phyloP scores from a whole-genome alignment of 495 filamentous ascomycete species.

The Tuber indicum region DNA sequence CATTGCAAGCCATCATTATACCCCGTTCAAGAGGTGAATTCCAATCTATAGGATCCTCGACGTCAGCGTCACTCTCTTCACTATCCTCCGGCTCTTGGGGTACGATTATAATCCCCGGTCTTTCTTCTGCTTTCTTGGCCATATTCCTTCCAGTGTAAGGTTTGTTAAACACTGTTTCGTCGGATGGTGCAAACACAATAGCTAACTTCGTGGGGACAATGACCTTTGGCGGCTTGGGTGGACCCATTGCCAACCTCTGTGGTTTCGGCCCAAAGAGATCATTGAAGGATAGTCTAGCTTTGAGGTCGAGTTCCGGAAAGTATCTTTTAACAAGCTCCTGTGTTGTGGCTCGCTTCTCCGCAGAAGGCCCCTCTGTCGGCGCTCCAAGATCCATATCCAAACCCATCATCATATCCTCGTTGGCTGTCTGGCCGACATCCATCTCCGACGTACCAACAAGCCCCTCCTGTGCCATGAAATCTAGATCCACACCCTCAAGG shows the following conservation, averaged over 20 bases:
- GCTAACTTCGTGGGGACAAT: constrained; percentile 79
- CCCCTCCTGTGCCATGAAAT: constrained; percentile 5
- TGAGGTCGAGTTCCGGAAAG: constrained; percentile 41
- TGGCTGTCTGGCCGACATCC: constrained; percentile 18
- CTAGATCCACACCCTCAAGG: constrained; percentile 47
- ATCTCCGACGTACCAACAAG: constrained; percentile 27
- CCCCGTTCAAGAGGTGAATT: constrained; percentile 54
- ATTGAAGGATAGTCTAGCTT: constrained; percentile 45
- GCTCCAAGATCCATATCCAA: constrained; percentile 11
- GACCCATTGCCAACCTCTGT: constrained; percentile 61
- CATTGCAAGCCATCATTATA: constrained; percentile 69
- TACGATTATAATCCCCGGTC: constrained; percentile 54
- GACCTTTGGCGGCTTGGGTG: constrained; percentile 68
- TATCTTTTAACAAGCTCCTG: constrained; percentile 39
- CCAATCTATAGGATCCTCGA: constrained; percentile 47
- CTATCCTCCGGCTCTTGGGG: constrained; percentile 40
- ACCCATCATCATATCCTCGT: constrained; percentile 39
- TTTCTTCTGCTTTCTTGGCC: constrained; percentile 47
- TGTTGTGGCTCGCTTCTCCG: constrained; percentile 33
- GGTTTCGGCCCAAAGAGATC: constrained; percentile 57
- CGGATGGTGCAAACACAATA: constrained; percentile 72
- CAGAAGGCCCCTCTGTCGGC: constrained; percentile 31
- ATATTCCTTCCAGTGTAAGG: constrained; percentile 47
- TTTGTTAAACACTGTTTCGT: constrained; percentile 71
- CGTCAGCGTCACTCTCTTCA: constrained; percentile 48